Evolutionary conservation across 257 asterid genomes (phyloP).

Genomic region (Solanum sparsipilum): DNA sequence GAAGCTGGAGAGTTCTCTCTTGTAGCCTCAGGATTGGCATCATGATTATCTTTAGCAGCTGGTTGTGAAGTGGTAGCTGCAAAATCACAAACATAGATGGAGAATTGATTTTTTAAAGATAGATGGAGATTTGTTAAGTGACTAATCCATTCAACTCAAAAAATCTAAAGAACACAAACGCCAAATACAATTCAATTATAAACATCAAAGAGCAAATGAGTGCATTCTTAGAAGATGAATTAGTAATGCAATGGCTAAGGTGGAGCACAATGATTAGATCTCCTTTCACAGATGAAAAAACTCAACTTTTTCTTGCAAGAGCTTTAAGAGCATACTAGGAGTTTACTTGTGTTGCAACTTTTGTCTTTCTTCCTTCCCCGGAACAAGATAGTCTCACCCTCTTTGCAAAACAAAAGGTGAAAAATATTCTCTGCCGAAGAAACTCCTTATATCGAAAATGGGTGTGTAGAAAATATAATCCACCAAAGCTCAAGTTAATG

Average conservation of each 20-base stretch:
- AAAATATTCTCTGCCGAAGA: background rate
- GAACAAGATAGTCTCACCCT: background rate
- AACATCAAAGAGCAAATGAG: background rate
- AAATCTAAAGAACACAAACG: background rate
- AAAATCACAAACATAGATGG: background rate
- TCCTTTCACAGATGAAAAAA: background rate
- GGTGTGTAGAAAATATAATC: background rate
- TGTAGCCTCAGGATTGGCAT: slow-evolving; percentile 33
- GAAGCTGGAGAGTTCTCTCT: slow-evolving; percentile 66
- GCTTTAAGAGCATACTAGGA: background rate
- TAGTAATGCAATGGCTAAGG: background rate
- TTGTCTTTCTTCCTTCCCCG: background rate
- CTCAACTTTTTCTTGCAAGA: background rate
- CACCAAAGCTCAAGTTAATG: background rate
- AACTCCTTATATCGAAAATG: background rate
- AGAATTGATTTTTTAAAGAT: background rate
- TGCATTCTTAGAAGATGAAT: background rate
- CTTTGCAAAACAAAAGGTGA: background rate
- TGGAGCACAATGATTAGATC: background rate
- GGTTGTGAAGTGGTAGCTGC: slow-evolving; percentile 27
- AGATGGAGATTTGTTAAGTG: background rate
- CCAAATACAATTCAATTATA: background rate
- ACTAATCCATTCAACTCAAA: background rate
- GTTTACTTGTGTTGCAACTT: background rate
- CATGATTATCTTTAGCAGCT: slow-evolving; percentile 15